A percentile compares a stretch with the other conserved stretches of the same genome.
These are phyloP conservation scores for Chytriomyces confervae DNA, from an alignment of 192 early-diverging fungal genomes.

Conservation along the genomic window DNA sequence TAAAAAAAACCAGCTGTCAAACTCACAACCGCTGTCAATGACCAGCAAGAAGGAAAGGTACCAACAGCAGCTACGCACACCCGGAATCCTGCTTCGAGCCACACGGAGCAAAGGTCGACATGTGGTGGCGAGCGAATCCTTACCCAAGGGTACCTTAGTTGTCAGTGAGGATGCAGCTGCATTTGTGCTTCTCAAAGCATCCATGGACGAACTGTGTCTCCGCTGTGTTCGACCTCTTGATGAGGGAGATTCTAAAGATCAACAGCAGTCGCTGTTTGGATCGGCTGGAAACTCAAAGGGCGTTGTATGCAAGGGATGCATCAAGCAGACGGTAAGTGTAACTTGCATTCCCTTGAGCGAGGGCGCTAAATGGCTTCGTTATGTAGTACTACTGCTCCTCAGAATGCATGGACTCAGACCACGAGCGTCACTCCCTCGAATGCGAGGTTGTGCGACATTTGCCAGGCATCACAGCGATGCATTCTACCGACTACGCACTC, in stretches of 20 bases:
- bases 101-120: constrained; percentile 39
- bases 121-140: neutral
- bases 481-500: constrained; percentile 44
- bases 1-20: too few species aligned
- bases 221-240: constrained; percentile 16
- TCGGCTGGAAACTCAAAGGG: neutral
- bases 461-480: constrained; percentile 40
- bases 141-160: constrained; percentile 15
- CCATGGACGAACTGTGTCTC: constrained; percentile 34
- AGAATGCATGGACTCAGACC: constrained; percentile 51
- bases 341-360: neutral
- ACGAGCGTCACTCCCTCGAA: constrained; percentile 36
- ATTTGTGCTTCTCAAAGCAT: constrained; percentile 28
- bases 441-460: constrained; percentile 39
- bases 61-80: neutral
- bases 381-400: constrained; percentile 66
- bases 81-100: constrained; percentile 21
- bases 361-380: too few species aligned
- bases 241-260: neutral
- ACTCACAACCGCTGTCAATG: neutral
- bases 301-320: constrained; percentile 33
- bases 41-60: constrained; percentile 6
- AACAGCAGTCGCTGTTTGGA: neutral
- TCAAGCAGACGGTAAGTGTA: constrained; percentile 33
- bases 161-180: constrained; percentile 22